phyloP scores from a whole-genome alignment of 495 filamentous ascomycete genomes.

The Aspergillus asperescens region DNA sequence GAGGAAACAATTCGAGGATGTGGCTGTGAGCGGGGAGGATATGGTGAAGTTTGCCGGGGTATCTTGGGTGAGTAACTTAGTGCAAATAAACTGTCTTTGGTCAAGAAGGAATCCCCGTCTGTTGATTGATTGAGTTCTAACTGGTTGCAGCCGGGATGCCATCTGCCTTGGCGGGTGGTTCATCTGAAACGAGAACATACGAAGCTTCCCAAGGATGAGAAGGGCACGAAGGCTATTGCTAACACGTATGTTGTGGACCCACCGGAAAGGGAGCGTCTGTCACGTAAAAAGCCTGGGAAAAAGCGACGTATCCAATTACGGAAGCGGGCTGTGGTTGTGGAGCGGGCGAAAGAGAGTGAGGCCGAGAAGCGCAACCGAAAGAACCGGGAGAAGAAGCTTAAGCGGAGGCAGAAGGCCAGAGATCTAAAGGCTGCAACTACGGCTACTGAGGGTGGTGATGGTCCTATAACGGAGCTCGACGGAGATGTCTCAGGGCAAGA shows the following conservation, averaged over 20 bases:
- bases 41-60: conserved; percentile 34
- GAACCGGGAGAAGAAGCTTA: conserved; percentile 43
- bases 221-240: conserved; percentile 14
- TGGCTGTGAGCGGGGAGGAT: conserved; percentile 37
- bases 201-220: conserved; percentile 27
- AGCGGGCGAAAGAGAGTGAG: conserved; percentile 34
- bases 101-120: neutral
- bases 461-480: neutral
- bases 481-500: conserved; percentile 21
- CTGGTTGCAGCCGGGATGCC: conserved; percentile 33
- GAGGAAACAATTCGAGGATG: conserved; percentile 35
- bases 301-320: conserved; percentile 42
- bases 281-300: conserved; percentile 45
- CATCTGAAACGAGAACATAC: conserved; percentile 37
- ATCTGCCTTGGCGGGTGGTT: conserved; percentile 43
- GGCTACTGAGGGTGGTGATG: conserved; percentile 19
- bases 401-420: conserved; percentile 42
- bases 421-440: conserved; percentile 37
- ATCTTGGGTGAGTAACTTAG: conserved; percentile 33
- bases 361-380: conserved; percentile 45
- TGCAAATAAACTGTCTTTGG: neutral
- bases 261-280: conserved; percentile 26
- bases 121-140: neutral
- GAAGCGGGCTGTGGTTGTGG: conserved; percentile 27
- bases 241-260: conserved; percentile 26